Evolutionary conservation across 2,329 filamentous ascomycete genomes (phyloP), one percentile per base, ranked within the genome.

Genomic region (Exophiala lecanii-corni): DNA sequence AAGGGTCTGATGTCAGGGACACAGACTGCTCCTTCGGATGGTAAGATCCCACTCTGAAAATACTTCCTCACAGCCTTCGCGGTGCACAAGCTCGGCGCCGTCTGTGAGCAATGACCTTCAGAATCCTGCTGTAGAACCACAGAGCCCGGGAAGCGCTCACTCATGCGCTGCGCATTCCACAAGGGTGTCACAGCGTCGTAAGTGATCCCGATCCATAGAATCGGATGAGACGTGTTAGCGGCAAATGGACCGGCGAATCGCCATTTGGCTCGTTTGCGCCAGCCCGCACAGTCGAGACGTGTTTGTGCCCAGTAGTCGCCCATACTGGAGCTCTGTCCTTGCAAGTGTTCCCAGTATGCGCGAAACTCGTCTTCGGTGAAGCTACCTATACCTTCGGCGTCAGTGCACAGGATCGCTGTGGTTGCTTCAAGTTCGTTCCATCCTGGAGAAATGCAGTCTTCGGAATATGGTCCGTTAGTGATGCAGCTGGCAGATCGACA

Each of bases 81-180:
- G 1, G 61, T 58, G 39, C 67, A 70, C 5, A 64, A 28, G 1
- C 63, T 66, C 0, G 63, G 60, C 5, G 44, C 44, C 4, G 44
- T 33, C 17, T 35, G 10, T 28, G 43, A 52, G 13, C 39, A 39
- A 59, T 67, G 56, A 48, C 64, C 63, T 49, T 65, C 63, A 3
- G 65, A 62, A 41, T 74, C 65, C 41, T 69, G 67, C 21, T 67
- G 55, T 2, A 76, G 57, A 6, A 75, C 56, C 2, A 55, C 59
- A 19, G 55, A 59, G 7, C 47, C 54, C 12, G 54, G 47, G 28
- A 58, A 57, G 1, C 45, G 47, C 3, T 49, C 30, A 33, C 53
- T 56, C 35, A 54, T 49, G 32, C 56, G 57, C 9, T 50, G 36
- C 2, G 59, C 59, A 4, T 55, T 57, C 1, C 35, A 36, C 4